These are phyloP conservation scores for Neophaeococcomyces mojaviensis DNA, from an alignment of 2,329 filamentous ascomycete species.

Conservation along the genomic window DNA sequence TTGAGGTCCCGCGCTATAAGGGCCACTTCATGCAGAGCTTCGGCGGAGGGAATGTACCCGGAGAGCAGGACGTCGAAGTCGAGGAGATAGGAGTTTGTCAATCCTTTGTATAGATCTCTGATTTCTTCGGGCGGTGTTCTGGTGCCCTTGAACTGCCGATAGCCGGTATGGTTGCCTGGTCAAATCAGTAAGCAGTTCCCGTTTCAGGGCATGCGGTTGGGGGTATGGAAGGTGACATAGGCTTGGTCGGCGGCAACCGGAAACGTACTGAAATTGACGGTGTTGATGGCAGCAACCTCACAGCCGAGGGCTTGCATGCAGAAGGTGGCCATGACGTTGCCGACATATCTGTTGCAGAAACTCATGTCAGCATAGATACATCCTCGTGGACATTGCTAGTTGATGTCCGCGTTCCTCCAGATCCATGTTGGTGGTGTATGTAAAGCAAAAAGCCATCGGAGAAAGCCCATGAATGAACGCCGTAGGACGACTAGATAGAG, in stretches of 20 bases:
- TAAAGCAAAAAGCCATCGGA: no score
- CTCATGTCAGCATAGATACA: neutral
- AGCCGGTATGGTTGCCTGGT: conserved; percentile 88
- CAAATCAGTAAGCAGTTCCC: neutral
- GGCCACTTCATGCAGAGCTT: conserved; percentile 75
- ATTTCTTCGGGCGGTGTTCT: conserved; percentile 77
- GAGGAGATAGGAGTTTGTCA: conserved; percentile 75
- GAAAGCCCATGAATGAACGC: no score
- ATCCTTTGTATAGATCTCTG: conserved; percentile 70
- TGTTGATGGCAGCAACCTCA: conserved; percentile 89
- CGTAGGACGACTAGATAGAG: no score
- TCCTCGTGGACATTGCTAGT: neutral
- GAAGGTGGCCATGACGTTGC: conserved; percentile 94
- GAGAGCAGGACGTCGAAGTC: conserved; percentile 92
- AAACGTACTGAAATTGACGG: conserved; percentile 86
- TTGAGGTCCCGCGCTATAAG: conserved; percentile 75
- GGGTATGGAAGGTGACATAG: conserved; percentile 8
- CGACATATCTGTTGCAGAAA: conserved; percentile 65
- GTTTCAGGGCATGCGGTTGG: neutral
- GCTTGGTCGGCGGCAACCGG: neutral
- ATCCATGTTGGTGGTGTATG: no score
- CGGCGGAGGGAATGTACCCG: conserved; percentile 85
- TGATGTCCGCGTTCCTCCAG: neutral
- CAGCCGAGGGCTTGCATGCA: conserved; percentile 90
- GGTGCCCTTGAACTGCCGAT: conserved; percentile 79